These are phyloP conservation scores for Sporothrix dimorphospora DNA, from an alignment of 2,329 filamentous ascomycete genomes.

Conservation along the genomic window DNA sequence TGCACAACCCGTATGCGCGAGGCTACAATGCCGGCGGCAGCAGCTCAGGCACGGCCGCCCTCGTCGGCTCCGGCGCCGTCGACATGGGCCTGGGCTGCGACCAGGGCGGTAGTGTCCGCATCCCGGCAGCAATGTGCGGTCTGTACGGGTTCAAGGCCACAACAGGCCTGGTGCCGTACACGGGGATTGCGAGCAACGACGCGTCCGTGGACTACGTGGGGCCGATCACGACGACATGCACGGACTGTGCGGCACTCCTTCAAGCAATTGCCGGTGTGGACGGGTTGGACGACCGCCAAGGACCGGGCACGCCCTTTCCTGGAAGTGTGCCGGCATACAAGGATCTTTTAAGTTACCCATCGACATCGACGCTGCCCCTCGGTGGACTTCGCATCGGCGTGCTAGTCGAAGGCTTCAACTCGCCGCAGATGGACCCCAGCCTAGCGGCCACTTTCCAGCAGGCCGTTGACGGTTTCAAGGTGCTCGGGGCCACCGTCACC, in stretches of 20 bases:
- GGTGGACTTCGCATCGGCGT: not conserved
- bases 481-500: not conserved
- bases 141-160: constrained; percentile 20
- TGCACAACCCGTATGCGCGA: not conserved
- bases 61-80: not conserved
- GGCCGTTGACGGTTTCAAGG: not conserved
- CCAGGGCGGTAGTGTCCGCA: constrained; percentile 1
- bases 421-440: not conserved
- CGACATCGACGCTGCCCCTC: not conserved
- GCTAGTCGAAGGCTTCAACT: not conserved
- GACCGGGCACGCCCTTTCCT: not conserved
- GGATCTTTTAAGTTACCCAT: not conserved
- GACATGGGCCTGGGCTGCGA: not conserved
- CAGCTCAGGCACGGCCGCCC: not conserved
- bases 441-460: not conserved
- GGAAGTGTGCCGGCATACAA: not conserved
- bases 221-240: not conserved
- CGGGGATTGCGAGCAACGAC: constrained; percentile 10
- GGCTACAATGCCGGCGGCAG: constrained; percentile 15
- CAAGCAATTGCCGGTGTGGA: not conserved
- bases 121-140: not conserved
- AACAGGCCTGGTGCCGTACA: constrained; percentile 38
- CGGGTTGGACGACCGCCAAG: not conserved
- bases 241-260: not conserved
- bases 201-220: constrained; percentile 7